Evolutionary conservation across 441 rosid species (phyloP), one percentile per base, ranked within the genome.

Genomic region (Adansonia grandidieri): DNA sequence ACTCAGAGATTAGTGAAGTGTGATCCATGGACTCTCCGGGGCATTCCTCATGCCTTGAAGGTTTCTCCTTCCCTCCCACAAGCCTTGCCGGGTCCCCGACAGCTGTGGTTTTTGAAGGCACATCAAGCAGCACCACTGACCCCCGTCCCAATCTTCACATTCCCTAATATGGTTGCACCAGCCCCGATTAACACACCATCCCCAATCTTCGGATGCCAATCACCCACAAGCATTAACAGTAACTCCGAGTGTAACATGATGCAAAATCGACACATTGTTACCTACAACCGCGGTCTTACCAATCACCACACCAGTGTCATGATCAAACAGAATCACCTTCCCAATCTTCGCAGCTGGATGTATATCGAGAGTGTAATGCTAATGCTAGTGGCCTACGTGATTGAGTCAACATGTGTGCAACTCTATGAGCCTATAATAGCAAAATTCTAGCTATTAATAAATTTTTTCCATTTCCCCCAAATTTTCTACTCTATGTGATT

Each of bases 11-110:
- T 78, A 92, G 92, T 0, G 97, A 95, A 74, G 98, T 96, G 54
- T 95, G 99, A 87, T 96, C 98, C 99, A 96, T 96, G 37, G 97
- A 88, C 80, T 93, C 98, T 74, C 97, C 97, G 0, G 97, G 96
- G 79, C 89, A 89, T 62, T 92, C 98, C 78, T 93, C 93, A 28
- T 83, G 85, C 78, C 61, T 83, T 1, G 89, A 75, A 0, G 95
- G 95, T 76, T 80, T 88, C 74, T 90, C 95, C 81, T 93, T 95
- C 24, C 98, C 96, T 74, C 98, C 97, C 1, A 92, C 97, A 70
- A 95, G 88, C 85, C 90, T 92, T 0, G 99, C 99, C 0, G 98
- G 99, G 79, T 95, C 93, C 64, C 99, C 98, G 13, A 93, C 97
- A 4, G 91, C 97, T 2, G 97, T 94, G 9, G 93, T 89, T 74